phyloP scores from a whole-genome alignment of 1,284 basidiomycete genomes.

The Waitea zeae region DNA sequence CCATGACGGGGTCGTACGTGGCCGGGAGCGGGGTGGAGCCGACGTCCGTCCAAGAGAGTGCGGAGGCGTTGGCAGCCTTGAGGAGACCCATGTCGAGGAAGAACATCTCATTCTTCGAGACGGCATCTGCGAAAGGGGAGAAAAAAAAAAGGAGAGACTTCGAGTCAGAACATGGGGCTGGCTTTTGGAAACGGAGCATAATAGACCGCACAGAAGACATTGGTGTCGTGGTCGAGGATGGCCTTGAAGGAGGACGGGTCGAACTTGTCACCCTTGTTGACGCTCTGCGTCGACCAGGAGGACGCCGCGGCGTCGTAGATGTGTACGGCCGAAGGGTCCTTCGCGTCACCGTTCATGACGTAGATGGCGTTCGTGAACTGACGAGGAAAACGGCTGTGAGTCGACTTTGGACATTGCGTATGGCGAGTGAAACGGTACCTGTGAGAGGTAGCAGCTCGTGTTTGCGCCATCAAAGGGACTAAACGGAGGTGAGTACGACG shows the following conservation, averaged over 20 bases:
- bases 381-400: not conserved
- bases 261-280: conserved; percentile 26
- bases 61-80: conserved; percentile 33
- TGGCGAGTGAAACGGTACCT: not conserved
- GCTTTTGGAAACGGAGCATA: too few species aligned
- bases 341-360: conserved; percentile 55
- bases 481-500: conserved; percentile 4
- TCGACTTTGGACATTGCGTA: conserved; percentile 1
- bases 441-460: conserved; percentile 58
- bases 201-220: conserved; percentile 54
- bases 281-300: conserved; percentile 47
- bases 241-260: conserved; percentile 34
- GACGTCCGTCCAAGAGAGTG: conserved; percentile 46
- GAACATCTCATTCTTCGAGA: conserved; percentile 39
- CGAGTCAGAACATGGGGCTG: too few species aligned
- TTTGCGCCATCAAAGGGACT: conserved; percentile 53
- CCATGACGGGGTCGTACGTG: conserved; percentile 55
- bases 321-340: conserved; percentile 44
- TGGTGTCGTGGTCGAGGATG: conserved; percentile 82
- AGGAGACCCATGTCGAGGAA: conserved; percentile 49
- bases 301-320: conserved; percentile 49
- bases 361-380: conserved; percentile 68
- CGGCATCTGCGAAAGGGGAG: conserved; percentile 31
- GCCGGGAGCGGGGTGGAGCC: conserved; percentile 33
- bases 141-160: conserved; percentile 7